Base-by-base conservation (phyloP, 805 yeast genomes). In the Candida xyloterini region DNA sequence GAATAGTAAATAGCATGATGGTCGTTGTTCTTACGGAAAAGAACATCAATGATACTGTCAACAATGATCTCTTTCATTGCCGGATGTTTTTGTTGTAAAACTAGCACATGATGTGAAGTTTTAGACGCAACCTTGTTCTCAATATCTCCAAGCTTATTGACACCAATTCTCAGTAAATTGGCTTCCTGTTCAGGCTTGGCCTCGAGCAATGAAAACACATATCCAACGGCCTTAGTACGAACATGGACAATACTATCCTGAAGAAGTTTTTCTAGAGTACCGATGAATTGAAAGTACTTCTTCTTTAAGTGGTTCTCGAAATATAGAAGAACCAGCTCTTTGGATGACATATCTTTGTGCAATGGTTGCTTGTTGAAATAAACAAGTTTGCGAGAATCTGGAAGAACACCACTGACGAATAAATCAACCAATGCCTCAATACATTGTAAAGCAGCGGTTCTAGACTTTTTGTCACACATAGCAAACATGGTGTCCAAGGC, bases 131-230 rank as follows among this genome's bases (percentile, higher is more conserved):
- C 96, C 59, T 88, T 88, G 47, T 86, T 84, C 47, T 91, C 96
- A 30, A 76, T 75, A 59, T 93, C 99, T 65, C 99, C 99, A 26
- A 93, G 71, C 60, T 93, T 93, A 62, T 93, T 93, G 32, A 89
- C 93, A 38, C 95, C 96, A 38, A 93, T 71, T 52, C 89, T 76
- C 53, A 93, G 71, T 50, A 93, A 68, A 61, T 93, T 93, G 37
- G 82, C 95, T 63, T 93, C 99, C 69, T 93, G 99, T 67, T 93
- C 99, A 4, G 99, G 98, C 62, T 90, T 91, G 5, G 83, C 71
- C 48, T 80, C 80, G 44, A 93, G 67, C 30, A 93, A 69, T 42
- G 85, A 95, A 51, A 89, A 85, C 23, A 90, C 74, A 56, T 86
- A 89, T 28, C 77, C 68, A 24, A 89, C 76, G 21, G 84, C 79